Base-by-base conservation (phyloP, 108 stramenopile genomes). In the Cyclotella sp. region DNA sequence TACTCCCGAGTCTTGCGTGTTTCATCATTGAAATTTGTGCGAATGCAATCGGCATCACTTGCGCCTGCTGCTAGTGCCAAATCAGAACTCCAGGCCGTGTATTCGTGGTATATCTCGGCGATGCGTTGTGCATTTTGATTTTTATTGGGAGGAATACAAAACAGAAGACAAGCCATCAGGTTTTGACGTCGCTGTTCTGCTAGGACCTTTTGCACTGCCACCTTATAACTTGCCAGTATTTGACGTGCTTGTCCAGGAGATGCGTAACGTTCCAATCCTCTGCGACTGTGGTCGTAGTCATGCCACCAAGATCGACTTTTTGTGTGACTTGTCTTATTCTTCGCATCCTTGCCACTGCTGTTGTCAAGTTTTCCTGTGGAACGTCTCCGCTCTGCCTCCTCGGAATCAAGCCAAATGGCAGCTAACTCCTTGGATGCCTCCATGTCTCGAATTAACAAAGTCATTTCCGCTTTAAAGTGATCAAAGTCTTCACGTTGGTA, bases 231-330 rank as follows among this genome's bases (percentile, higher is more conserved):
- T 29, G 72, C 78, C 16, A 92, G 88, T 27, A 91, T 86, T 68
- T 93, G 89, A 22, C 88, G 66, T 30, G 91, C 94, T 73, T 95
- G 91, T 49, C 90, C 88, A 21, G 89, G 83, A 16, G 90, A 90
- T 15, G 90, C 94, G 76, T 92, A 91, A 44, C 92, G 90, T 72
- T 95, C 94, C 55, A 95, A 76, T 14, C 94, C 94, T 19, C 94
- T 72, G 26, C 94, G 85, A 3, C 90, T 91, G 70, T 95, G 94
- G 21, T 91, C 90, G 77, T 92, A 95, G 42, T 86, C 81, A 76
- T 90, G 89, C 94, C 94, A 95, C 94, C 94, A 95, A 0, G 79
- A 28, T 2, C 79, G 65, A 69, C 51, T 43, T 42, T 64, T 62
- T 12, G 53, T 68, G 30, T 47, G 19, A 11, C 13, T 1, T 44